Evolutionary conservation across 2,329 filamentous ascomycete species (phyloP).

Genomic region (Hymenotorrendiella dingleyae): DNA sequence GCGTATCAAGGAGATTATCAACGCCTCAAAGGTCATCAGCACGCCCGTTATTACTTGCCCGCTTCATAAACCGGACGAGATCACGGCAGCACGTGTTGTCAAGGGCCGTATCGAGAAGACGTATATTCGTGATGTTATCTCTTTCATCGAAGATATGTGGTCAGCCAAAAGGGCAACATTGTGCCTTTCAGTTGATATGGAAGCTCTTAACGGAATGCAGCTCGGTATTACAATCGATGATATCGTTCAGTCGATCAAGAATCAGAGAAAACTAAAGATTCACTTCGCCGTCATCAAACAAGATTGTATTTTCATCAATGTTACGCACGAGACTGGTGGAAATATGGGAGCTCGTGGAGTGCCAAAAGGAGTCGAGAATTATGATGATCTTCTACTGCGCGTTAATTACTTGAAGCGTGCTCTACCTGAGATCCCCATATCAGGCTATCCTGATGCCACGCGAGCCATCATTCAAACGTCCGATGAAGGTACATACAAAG

Average conservation of each 20-base stretch:
- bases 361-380: constrained; percentile 37
- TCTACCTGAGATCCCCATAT: constrained; percentile 78
- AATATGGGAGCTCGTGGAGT: constrained; percentile 24
- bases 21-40: constrained; percentile 88
- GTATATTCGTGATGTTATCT: constrained; percentile 73
- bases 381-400: constrained; percentile 64
- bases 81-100: constrained; percentile 80
- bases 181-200: constrained; percentile 73
- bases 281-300: constrained; percentile 59
- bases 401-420: constrained; percentile 80
- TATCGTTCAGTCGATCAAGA: constrained; percentile 71
- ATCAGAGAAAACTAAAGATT: constrained; percentile 78
- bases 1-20: constrained; percentile 99
- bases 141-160: constrained; percentile 84
- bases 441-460: constrained; percentile 78
- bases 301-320: constrained; percentile 65
- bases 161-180: constrained; percentile 70
- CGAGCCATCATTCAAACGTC: constrained; percentile 86
- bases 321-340: constrained; percentile 49
- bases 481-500: constrained; percentile 59
- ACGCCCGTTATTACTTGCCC: constrained; percentile 90
- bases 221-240: constrained; percentile 70
- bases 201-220: constrained; percentile 73
- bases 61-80: constrained; percentile 66
- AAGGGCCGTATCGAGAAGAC: constrained; percentile 96